These are phyloP conservation scores for Pythium grandisporangium DNA, from an alignment of 352 stramenopile species.

Conservation along the genomic window DNA sequence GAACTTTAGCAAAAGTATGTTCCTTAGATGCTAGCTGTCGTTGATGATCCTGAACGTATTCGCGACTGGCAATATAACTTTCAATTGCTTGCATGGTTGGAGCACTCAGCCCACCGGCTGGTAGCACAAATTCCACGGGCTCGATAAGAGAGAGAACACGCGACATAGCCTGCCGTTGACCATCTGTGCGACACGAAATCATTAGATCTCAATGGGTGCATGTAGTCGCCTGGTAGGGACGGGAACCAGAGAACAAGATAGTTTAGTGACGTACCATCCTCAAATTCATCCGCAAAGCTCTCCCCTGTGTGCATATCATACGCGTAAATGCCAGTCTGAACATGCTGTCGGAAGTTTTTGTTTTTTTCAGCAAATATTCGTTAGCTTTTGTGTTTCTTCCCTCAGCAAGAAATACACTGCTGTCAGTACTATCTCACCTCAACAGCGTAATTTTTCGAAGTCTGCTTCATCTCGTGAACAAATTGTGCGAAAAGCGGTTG, in stretches of 20 bases:
- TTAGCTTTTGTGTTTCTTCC: too few relatives aligned
- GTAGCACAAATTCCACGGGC: constrained; percentile 36
- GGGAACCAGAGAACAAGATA: too few relatives aligned
- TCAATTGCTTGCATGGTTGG: constrained; percentile 30
- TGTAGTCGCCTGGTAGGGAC: too few relatives aligned
- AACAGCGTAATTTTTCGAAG: too few relatives aligned
- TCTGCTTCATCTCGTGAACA: constrained; percentile 18
- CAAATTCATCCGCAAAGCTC: constrained; percentile 29
- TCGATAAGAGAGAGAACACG: constrained; percentile 16
- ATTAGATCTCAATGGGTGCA: neutral
- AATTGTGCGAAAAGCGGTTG: constrained; percentile 23
- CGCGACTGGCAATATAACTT: constrained; percentile 10
- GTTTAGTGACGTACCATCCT: constrained; percentile 19
- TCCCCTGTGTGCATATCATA: constrained; percentile 38
- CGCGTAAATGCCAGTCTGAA: constrained; percentile 22
- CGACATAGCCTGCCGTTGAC: constrained; percentile 13
- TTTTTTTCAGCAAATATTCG: too few relatives aligned
- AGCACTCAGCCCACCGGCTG: constrained; percentile 19
- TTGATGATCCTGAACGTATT: too few relatives aligned
- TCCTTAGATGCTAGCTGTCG: too few relatives aligned
- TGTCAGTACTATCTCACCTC: too few relatives aligned
- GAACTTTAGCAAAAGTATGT: too few relatives aligned
- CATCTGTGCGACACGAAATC: constrained; percentile 18
- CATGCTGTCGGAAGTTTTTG: constrained; percentile 3
- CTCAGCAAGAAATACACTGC: too few relatives aligned